Conservation (phyloP, 192 early-diverging fungal species). For the Backusella parvicylindrica region DNA sequence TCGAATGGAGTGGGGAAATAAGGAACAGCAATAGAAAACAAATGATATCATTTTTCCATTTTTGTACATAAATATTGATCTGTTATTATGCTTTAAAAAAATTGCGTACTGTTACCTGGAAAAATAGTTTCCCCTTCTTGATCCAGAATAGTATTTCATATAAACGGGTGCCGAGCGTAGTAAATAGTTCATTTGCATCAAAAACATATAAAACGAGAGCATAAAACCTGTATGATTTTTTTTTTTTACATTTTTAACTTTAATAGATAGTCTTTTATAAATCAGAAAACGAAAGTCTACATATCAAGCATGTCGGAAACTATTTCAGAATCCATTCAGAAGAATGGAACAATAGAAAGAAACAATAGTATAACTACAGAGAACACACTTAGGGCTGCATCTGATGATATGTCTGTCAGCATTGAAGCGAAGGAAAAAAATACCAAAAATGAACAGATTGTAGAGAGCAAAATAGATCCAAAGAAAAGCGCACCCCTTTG, state of each 20-base stretch:
- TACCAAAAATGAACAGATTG: neutral
- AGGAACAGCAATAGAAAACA: neutral
- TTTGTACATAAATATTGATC: neutral
- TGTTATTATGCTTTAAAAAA: neutral
- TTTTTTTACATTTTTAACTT: neutral
- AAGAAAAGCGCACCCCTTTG: neutral
- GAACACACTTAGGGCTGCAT: neutral
- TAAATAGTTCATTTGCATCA: neutral
- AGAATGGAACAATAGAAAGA: neutral
- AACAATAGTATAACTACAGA: neutral
- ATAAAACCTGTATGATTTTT: neutral
- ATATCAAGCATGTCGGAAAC: neutral
- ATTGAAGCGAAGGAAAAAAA: neutral
- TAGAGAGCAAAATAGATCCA: neutral
- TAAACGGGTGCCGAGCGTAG: neutral
- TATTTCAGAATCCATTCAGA: neutral
- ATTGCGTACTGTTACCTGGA: neutral
- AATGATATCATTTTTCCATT: neutral
- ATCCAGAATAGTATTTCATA: neutral
- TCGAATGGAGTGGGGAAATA: neutral
- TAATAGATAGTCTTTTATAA: neutral
- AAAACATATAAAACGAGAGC: neutral
- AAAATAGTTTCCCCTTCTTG: neutral
- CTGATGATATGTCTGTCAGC: neutral
- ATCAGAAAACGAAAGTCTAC: neutral